Base-by-base conservation (phyloP, 106 monocot genomes). In the Apostasia shenzhenica region DNA sequence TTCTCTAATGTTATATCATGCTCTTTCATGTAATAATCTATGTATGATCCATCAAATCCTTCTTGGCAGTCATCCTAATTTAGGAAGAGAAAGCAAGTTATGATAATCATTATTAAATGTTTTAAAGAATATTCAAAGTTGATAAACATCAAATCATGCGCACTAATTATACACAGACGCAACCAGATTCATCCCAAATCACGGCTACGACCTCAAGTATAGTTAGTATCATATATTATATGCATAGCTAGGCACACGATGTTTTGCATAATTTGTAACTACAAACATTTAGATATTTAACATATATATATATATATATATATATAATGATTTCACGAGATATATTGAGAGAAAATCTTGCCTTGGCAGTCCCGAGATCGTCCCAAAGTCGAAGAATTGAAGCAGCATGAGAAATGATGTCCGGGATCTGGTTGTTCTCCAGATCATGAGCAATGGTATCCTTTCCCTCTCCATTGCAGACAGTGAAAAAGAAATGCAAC, bases 351-450 rank as follows among this genome's bases (percentile, higher is more conserved):
- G 8, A 50, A 50, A 3, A n/a, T 58, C 4, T 58, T 54, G 81
- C 82, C 86, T 83, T 69, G 6, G 83, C 86, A 83, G 77, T 80
- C 55, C 80, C 80, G 14, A 87, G 61, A 68, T 87, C 86, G 69
- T 87, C 86, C 74, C 77, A 80, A 68, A 87, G 86, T 2, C 86
- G 58, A 56, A 86, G 76, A 67, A 82, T 82, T 47, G 38, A 77
- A 42, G 82, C 82, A 9, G 46, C 69, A 73, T 13, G 80, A 66
- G 3, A 79, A 42, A 5, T 82, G 45, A 0, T n/a, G 2, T 2
- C 70, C 70, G 14, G 1, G 56, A n/a, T n/a, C 10, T 56, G 13
- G 14, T 66, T 37, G 4, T 14, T 55, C 59, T 76, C 68, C 8
- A 77, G 7, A 38, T 58, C 3, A 12, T 70, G 13, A 9, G 60